phyloP scores from a whole-genome alignment of 169 alveolate genomes.

The Cryptosporidium sp. region DNA sequence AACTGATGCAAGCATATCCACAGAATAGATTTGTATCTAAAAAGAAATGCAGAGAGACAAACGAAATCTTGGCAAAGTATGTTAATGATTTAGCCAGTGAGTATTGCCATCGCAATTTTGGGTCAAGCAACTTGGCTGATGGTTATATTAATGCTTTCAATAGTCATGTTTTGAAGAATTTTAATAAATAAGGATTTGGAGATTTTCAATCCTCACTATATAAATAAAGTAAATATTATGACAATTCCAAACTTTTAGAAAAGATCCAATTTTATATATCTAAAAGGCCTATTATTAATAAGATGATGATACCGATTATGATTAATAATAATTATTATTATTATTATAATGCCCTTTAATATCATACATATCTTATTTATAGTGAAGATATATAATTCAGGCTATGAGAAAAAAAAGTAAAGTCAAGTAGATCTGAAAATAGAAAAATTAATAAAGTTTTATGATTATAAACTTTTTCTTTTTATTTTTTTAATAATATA shows the following conservation, averaged over 20 bases:
- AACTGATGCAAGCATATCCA: constrained; percentile 61
- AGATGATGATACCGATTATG: no score
- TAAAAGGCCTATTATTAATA: not conserved
- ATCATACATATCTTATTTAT: no score
- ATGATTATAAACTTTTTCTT: no score
- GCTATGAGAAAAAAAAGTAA: not conserved
- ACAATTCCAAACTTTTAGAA: not conserved
- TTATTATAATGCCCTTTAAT: not conserved
- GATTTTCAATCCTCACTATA: constrained; percentile 2
- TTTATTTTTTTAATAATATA: no score
- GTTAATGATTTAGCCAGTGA: constrained; percentile 70
- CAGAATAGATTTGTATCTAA: constrained; percentile 69
- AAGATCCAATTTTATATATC: no score
- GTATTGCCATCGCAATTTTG: constrained; percentile 72
- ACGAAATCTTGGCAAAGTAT: constrained; percentile 67
- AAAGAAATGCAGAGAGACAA: constrained; percentile 66
- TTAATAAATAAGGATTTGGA: constrained; percentile 8
- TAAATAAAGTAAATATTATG: not conserved
- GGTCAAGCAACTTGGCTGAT: constrained; percentile 66
- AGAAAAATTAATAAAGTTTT: not conserved
- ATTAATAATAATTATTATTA: no score
- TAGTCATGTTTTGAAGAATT: constrained; percentile 67
- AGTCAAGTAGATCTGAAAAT: no score
- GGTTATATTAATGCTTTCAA: constrained; percentile 74
- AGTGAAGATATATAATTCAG: not conserved